These are phyloP conservation scores for Fraxinus anomala DNA, from an alignment of 257 asterid genomes.

Conservation along the genomic window DNA sequence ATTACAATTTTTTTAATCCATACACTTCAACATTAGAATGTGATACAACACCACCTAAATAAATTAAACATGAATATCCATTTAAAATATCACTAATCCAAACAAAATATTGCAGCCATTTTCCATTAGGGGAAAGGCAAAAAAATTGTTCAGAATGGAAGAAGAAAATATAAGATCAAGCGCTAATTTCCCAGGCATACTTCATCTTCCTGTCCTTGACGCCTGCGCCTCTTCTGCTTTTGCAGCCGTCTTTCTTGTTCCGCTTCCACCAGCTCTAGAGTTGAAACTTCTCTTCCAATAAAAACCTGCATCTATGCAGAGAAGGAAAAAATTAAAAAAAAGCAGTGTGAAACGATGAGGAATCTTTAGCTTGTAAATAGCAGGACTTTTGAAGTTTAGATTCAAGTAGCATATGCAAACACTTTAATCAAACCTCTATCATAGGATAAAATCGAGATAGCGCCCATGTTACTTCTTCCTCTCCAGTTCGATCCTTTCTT, in stretches of 20 bases:
- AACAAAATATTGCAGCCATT: background rate
- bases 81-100: no score
- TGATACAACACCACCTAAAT: no score
- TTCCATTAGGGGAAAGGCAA: background rate
- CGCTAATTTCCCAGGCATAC: slow-evolving; percentile 35
- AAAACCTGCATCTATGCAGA: slow-evolving; percentile 5
- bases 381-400: slow-evolving; percentile 13
- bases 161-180: background rate
- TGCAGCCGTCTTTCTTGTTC: slow-evolving; percentile 74
- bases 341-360: background rate
- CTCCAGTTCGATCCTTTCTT: slow-evolving; percentile 84
- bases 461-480: slow-evolving; percentile 96
- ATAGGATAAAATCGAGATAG: slow-evolving; percentile 86
- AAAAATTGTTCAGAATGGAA: background rate
- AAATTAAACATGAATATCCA: no score
- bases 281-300: background rate
- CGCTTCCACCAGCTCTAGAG: slow-evolving; percentile 52
- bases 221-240: slow-evolving; percentile 89
- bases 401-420: slow-evolving; percentile 22
- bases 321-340: background rate
- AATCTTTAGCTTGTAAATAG: background rate
- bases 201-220: slow-evolving; percentile 90
- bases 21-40: no score
- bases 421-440: slow-evolving; percentile 67
- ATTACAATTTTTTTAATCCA: no score